Evolutionary conservation across 495 filamentous ascomycete species (phyloP).

Genomic region (Penicillium macrosclerotiorum): DNA sequence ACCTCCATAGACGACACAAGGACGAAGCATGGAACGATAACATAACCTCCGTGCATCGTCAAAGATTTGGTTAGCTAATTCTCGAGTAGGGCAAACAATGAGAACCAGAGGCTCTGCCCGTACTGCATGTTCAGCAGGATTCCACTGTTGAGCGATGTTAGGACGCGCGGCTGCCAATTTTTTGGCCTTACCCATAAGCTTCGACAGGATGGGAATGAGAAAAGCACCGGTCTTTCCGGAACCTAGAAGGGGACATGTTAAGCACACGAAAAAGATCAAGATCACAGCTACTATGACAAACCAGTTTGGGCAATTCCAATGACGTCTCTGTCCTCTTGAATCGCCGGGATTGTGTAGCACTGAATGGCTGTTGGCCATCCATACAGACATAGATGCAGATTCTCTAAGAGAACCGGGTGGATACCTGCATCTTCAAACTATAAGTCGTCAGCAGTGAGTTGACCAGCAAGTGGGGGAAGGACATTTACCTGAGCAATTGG

Average conservation of each 20-base stretch:
- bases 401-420: conserved; percentile 78
- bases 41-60: conserved; percentile 87
- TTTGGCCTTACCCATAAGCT: conserved; percentile 91
- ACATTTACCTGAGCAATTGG: conserved; percentile 35
- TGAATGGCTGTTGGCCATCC: conserved; percentile 80
- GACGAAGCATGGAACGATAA: conserved; percentile 91
- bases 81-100: conserved; percentile 81
- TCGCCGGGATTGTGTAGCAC: conserved; percentile 73
- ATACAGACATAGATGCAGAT: conserved; percentile 68
- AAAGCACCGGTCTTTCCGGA: conserved; percentile 96
- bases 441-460: conserved; percentile 30
- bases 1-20: conserved; percentile 89
- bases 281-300: no score
- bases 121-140: conserved; percentile 40
- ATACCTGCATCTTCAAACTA: conserved; percentile 76
- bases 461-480: conserved; percentile 45
- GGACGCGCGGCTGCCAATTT: conserved; percentile 77
- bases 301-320: conserved; percentile 91
- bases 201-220: conserved; percentile 81
- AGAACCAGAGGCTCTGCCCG: conserved; percentile 83
- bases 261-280: no score
- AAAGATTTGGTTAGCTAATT: conserved; percentile 91
- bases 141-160: conserved; percentile 45
- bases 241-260: no score
- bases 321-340: conserved; percentile 69